These are phyloP conservation scores for Adiantum capillusveneris DNA, from an alignment of 75 land plant genomes.

Conservation along the genomic window DNA sequence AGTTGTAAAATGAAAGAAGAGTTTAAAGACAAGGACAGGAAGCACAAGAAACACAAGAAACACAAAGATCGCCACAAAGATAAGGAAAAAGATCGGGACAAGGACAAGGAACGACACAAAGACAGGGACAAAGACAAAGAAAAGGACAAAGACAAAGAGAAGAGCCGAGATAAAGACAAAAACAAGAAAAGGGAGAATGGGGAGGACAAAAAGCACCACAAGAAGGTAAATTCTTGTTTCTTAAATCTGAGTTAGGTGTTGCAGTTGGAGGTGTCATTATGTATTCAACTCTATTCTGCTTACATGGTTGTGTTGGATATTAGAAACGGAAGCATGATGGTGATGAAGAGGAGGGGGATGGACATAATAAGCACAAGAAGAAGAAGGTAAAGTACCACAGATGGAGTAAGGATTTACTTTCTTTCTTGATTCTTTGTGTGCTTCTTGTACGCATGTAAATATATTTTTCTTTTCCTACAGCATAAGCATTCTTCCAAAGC, in stretches of 20 bases:
- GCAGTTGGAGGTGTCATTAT: too few species aligned
- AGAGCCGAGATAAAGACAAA: conserved; percentile 65
- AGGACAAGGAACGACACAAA: conserved; percentile 84
- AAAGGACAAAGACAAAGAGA: conserved; percentile 76
- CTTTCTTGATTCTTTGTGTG: background rate
- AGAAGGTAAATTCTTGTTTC: conserved; percentile 45
- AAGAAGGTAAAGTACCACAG: conserved; percentile 37
- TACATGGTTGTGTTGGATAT: too few species aligned
- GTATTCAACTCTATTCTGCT: too few species aligned
- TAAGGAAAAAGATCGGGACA: conserved; percentile 57
- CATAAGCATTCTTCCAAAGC: conserved; percentile 28
- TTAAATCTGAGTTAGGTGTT: background rate
- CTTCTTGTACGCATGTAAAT: too few species aligned
- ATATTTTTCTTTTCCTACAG: conserved; percentile 7
- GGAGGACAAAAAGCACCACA: conserved; percentile 62
- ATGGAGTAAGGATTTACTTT: too few species aligned
- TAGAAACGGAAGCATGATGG: conserved; percentile 95
- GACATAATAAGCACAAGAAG: conserved; percentile 57
- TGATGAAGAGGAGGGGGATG: conserved; percentile 65
- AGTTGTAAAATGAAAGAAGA: conserved; percentile 61
- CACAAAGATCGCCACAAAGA: conserved; percentile 30
- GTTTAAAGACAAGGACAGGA: conserved; percentile 65
- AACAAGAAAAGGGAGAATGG: conserved; percentile 56
- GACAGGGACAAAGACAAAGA: conserved; percentile 72
- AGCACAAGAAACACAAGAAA: conserved; percentile 58